These are phyloP conservation scores for Leccinum broughii DNA, from an alignment of 768 basidiomycete genomes.

Conservation along the genomic window DNA sequence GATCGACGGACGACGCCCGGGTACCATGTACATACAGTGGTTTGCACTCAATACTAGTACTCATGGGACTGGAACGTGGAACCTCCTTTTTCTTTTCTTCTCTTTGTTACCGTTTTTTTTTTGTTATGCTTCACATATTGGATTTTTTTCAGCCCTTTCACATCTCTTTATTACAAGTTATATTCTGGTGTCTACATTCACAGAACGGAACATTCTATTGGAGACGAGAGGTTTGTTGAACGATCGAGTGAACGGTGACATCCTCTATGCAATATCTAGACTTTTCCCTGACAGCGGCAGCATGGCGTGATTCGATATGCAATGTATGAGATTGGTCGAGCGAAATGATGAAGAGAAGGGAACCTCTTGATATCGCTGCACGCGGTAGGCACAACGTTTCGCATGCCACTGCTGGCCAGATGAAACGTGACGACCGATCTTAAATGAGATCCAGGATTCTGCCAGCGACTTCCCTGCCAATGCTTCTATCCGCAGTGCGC, in stretches of 20 bases:
- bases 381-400: not conserved
- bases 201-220: not conserved
- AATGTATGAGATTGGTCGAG: not conserved
- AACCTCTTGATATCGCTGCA: not conserved
- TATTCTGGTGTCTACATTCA: not conserved
- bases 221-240: not conserved
- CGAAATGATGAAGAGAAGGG: not conserved
- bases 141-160: not conserved
- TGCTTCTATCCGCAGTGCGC: not conserved
- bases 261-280: not conserved
- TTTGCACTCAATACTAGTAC: not conserved
- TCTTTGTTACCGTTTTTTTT: not conserved
- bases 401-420: not conserved
- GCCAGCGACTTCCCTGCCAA: not conserved
- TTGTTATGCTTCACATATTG: not conserved
- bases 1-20: not conserved
- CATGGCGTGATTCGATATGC: not conserved
- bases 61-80: not conserved
- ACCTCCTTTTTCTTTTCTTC: not conserved
- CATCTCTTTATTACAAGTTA: not conserved
- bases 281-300: not conserved
- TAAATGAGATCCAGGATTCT: not conserved
- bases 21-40: not conserved
- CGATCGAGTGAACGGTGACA: not conserved
- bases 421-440: not conserved